Percentiles rank a stretch among this genome's conserved stretches.
phyloP scores from a whole-genome alignment of 129 eudicot species.

The Centella asiatica region DNA sequence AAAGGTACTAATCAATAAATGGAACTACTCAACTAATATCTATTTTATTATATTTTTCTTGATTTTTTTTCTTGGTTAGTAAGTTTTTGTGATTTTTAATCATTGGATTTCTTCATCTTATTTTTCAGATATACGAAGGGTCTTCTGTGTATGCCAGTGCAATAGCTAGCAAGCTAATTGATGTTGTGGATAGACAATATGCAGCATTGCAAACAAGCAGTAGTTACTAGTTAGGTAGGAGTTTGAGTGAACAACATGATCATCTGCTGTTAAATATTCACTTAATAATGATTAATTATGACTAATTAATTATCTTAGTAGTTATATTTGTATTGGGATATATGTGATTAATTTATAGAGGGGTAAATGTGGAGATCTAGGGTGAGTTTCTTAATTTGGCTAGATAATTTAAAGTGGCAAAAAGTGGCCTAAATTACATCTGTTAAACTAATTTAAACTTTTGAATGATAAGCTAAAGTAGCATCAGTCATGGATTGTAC shows the following conservation, averaged over 20 bases:
- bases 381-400: too few relatives aligned
- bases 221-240: conserved; percentile 41
- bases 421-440: too few relatives aligned
- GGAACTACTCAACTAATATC: too few relatives aligned
- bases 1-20: conserved; percentile 41
- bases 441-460: too few relatives aligned
- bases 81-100: background rate
- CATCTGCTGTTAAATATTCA: background rate
- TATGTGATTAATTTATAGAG: too few relatives aligned
- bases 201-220: conserved; percentile 48
- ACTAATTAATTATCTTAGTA: background rate
- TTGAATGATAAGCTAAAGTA: too few relatives aligned
- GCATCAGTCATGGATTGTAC: too few relatives aligned
- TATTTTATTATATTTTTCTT: background rate
- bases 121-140: conserved; percentile 70
- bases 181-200: conserved; percentile 74
- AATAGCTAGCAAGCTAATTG: conserved; percentile 80
- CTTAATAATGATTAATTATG: background rate
- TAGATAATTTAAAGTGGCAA: too few relatives aligned
- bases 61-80: background rate
- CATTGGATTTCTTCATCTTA: background rate
- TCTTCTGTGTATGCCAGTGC: conserved; percentile 91
- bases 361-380: too few relatives aligned
- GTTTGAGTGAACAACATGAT: background rate
- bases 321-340: too few relatives aligned